Conservation (phyloP, 2,329 filamentous ascomycete species). For the Cyphellophora europaea region DNA sequence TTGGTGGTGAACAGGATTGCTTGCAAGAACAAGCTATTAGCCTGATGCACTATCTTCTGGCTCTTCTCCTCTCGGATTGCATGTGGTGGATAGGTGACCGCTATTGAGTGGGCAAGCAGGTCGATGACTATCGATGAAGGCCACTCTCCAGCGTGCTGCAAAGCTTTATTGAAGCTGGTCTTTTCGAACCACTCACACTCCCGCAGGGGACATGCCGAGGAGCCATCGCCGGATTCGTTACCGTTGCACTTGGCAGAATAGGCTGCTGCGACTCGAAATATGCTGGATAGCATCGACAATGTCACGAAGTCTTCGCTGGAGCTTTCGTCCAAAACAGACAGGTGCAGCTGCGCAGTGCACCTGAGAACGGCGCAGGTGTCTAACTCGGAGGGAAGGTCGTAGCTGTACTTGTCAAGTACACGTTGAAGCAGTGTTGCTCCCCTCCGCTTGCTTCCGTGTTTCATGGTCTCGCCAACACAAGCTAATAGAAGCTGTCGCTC, state of each 20-base stretch:
- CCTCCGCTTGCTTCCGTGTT: slow-evolving; percentile 51
- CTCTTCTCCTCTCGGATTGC: background rate
- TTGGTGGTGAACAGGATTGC: slow-evolving; percentile 11
- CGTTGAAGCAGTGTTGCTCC: slow-evolving; percentile 51
- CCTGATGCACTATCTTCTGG: slow-evolving; percentile 4
- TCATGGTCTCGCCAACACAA: slow-evolving; percentile 68
- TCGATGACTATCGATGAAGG: slow-evolving; percentile 13
- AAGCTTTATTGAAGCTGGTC: slow-evolving; percentile 10
- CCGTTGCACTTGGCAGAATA: background rate
- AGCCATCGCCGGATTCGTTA: background rate
- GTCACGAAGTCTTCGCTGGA: slow-evolving; percentile 13
- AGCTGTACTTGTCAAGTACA: slow-evolving; percentile 49
- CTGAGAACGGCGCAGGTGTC: slow-evolving; percentile 55
- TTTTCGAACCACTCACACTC: slow-evolving; percentile 15
- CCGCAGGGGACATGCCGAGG: slow-evolving; percentile 1
- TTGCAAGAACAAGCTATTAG: slow-evolving; percentile 9
- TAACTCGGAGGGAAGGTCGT: slow-evolving; percentile 37
- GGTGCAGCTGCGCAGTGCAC: slow-evolving; percentile 36
- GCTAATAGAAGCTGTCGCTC: slow-evolving; percentile 61
- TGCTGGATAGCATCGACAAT: slow-evolving; percentile 10
- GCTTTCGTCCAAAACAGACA: slow-evolving; percentile 29
- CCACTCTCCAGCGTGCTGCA: slow-evolving; percentile 10
- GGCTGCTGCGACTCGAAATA: slow-evolving; percentile 9
- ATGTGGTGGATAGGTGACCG: slow-evolving; percentile 4
- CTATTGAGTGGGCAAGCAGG: slow-evolving; percentile 12